These are phyloP conservation scores for Sugiyamaella pinicola DNA, from an alignment of 1,139 yeast genomes.

Conservation along the genomic window DNA sequence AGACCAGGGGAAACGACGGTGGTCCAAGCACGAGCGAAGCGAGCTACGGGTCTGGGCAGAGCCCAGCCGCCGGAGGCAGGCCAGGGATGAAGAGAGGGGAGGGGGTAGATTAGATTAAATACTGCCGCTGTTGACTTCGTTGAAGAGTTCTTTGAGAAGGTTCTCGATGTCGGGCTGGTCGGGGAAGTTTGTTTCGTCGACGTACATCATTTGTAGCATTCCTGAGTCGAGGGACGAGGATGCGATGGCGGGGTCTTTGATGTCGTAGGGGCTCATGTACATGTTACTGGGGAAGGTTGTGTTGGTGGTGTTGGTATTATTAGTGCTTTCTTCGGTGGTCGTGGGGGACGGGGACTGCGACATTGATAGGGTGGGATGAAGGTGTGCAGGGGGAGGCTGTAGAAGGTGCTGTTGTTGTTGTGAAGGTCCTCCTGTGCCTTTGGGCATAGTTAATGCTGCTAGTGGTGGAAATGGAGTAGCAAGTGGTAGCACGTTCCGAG, in stretches of 20 bases:
- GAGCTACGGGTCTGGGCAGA: slow-evolving; percentile 4
- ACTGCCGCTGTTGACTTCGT: slow-evolving; percentile 20
- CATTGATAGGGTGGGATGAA: not conserved
- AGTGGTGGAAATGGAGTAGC: slow-evolving; percentile 8
- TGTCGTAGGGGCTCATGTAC: slow-evolving; percentile 10
- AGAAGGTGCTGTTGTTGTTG: not conserved
- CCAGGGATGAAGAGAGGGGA: not conserved
- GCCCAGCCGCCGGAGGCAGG: slow-evolving; percentile 7
- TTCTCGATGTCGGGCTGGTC: slow-evolving; percentile 20
- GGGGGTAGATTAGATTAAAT: not conserved
- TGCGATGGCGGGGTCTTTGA: slow-evolving; percentile 5
- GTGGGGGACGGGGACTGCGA: slow-evolving; percentile 7
- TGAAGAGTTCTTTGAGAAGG: slow-evolving; percentile 21
- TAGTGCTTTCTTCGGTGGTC: slow-evolving; percentile 4
- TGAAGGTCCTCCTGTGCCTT: not conserved
- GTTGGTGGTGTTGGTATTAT: slow-evolving; percentile 1
- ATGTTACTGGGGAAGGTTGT: not conserved
- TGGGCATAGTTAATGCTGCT: slow-evolving; percentile 12
- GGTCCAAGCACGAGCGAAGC: too few relatives aligned
- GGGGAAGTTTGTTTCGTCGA: slow-evolving; percentile 6
- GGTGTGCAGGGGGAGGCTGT: not conserved
- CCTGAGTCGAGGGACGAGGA: not conserved
- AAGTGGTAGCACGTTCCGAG: not conserved
- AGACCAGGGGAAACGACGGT: too few relatives aligned
- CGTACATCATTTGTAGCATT: slow-evolving; percentile 15